Evolutionary conservation across 2,329 filamentous ascomycete species (phyloP).

Genomic region (Hypoxylon sp.): DNA sequence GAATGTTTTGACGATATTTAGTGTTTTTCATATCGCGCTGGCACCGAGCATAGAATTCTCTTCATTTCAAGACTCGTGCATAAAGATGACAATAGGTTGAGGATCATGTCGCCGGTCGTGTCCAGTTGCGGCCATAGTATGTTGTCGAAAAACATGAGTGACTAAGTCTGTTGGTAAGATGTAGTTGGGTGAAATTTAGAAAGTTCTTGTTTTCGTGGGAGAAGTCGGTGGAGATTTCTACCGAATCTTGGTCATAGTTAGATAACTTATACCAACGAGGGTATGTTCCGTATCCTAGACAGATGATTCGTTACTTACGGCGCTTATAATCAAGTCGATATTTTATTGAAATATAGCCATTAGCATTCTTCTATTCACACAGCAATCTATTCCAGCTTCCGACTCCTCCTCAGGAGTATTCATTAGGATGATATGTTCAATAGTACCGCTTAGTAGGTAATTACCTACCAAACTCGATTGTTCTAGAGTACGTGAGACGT

Average conservation of each 20-base stretch:
- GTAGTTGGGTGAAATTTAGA: background rate
- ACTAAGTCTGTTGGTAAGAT: background rate
- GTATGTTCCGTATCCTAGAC: background rate
- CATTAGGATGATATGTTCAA: background rate
- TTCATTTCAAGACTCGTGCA: background rate
- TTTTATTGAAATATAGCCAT: background rate
- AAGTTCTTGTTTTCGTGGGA: background rate
- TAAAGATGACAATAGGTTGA: background rate
- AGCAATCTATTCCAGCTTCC: background rate
- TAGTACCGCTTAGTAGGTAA: background rate
- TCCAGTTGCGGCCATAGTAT: background rate
- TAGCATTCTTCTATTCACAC: background rate
- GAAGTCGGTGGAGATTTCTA: background rate
- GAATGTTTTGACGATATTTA: background rate
- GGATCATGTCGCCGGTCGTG: background rate
- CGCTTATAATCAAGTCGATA: background rate
- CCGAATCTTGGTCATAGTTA: background rate
- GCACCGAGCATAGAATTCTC: background rate
- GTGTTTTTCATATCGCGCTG: background rate
- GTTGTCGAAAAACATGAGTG: background rate
- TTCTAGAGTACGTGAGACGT: background rate
- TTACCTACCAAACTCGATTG: no score
- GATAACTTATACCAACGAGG: background rate
- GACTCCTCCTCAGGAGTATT: background rate
- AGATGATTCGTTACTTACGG: background rate